Evolutionary conservation across 2,329 filamentous ascomycete species (phyloP), one percentile per base, ranked within the genome.

Genomic region (Arthrobotrys iridis): DNA sequence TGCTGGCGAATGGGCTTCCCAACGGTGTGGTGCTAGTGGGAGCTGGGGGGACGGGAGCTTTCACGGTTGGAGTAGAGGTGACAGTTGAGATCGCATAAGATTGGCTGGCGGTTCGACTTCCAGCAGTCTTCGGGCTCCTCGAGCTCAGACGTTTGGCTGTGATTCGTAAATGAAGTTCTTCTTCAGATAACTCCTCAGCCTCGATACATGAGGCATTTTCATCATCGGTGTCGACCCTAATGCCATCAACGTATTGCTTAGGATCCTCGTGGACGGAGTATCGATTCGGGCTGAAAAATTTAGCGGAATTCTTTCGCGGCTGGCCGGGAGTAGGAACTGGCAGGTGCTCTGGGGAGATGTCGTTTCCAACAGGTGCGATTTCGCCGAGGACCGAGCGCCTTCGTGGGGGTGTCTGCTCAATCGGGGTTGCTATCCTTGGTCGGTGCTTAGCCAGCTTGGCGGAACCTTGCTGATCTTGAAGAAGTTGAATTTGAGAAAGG

Each of bases 311-410:
- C 85, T 99, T 98, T 77, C 95, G 89, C 26, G 95, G 95, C 82
- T 99, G 95, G 1, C 95, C 95, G 0, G 95, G 95, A 3, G 95
- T 99, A 2, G 95, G 95, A 0, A 93, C 94, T 1, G 95, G 95
- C 3, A 99, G 87, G 79, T 96, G 97, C 93, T 80, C 92, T 88
- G n/a, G 89, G 86, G 57, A 88, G 87, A 77, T 87, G 80, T 86
- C 84, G 79, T 97, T 96, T 77, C 91, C 88, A 79, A 67, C 45
- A 6, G 70, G 52, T 0, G 96, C 92, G 77, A 99, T 92, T 83
- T 99, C 95, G 63, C 94, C 93, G n/a, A 99, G 88, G 2, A 95
- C 93, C 30, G 92, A 89, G 70, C 95, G 88, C 80, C 89, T 91
- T 90, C 18, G 89, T 87, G 77, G 77, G 26, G 68, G 68, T 3